These are phyloP conservation scores for Vigna nakashimae DNA, from an alignment of 306 rosid genomes.

Conservation along the genomic window DNA sequence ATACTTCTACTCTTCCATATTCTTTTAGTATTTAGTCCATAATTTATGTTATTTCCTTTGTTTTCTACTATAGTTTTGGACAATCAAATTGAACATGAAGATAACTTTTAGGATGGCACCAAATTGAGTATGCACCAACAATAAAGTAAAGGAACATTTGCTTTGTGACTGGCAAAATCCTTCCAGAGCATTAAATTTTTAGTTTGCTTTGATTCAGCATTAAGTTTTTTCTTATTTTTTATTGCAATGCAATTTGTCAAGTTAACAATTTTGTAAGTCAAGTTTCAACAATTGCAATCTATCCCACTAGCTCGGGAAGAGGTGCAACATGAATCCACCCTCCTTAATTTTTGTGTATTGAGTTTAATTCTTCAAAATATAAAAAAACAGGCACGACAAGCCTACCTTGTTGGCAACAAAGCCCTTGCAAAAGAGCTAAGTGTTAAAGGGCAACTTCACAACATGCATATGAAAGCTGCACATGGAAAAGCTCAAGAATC, in stretches of 20 bases:
- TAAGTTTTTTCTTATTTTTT: constrained; percentile 32
- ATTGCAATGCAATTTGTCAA: constrained; percentile 25
- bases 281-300: constrained; percentile 20
- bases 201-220: background rate
- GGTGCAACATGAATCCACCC: background rate
- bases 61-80: background rate
- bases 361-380: constrained; percentile 39
- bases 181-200: constrained; percentile 18
- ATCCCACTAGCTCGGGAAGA: constrained; percentile 13
- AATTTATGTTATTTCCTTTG: background rate
- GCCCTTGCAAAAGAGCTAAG: constrained; percentile 95
- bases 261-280: constrained; percentile 29
- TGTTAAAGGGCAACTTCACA: constrained; percentile 88
- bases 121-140: constrained; percentile 31
- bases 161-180: constrained; percentile 37
- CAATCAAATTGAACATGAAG: constrained; percentile 4
- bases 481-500: constrained; percentile 97
- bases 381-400: constrained; percentile 88
- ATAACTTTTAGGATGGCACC: constrained; percentile 3
- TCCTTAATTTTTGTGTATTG: constrained; percentile 31
- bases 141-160: constrained; percentile 34
- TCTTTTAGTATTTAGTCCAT: constrained; percentile 10
- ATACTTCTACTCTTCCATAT: background rate
- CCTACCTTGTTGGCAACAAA: constrained; percentile 88
- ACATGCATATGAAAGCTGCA: constrained; percentile 94